A percentile compares a stretch with the other conserved stretches of the same genome.
These are phyloP conservation scores for Leptodermis oblonga DNA, from an alignment of 257 asterid genomes.

Conservation along the genomic window DNA sequence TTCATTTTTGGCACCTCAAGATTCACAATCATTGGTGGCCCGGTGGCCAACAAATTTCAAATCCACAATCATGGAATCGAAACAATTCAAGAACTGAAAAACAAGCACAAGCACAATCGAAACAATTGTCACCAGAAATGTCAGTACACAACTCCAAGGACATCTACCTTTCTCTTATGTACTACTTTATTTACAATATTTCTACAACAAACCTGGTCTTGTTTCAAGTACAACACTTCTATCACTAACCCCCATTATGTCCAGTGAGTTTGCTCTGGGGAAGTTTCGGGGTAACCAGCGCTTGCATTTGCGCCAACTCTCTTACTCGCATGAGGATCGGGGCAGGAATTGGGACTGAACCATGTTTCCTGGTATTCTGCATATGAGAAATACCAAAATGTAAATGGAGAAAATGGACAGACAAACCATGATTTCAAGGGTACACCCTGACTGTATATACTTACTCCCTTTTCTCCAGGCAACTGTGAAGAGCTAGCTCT, in stretches of 20 bases:
- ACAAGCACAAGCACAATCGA: no score
- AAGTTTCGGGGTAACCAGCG: conserved; percentile 43
- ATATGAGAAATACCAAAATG: conserved; percentile 33
- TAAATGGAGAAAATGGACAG: background rate
- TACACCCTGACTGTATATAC: no score
- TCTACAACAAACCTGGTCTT: conserved; percentile 45
- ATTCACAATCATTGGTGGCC: no score
- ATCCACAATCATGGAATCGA: no score
- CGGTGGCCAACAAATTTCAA: no score
- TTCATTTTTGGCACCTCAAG: no score
- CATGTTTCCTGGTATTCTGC: conserved; percentile 57
- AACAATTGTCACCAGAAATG: no score
- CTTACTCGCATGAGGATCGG: conserved; percentile 71
- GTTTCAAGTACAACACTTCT: no score
- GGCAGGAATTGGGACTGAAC: conserved; percentile 69
- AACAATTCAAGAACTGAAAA: no score
- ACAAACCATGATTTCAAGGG: background rate
- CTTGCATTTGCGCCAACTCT: conserved; percentile 77
- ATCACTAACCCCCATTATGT: conserved; percentile 28
- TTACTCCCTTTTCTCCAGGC: conserved; percentile 73
- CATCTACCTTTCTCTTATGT: background rate
- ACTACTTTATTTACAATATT: background rate
- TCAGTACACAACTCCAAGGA: background rate
- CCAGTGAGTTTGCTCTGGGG: conserved; percentile 40
- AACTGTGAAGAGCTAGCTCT: conserved; percentile 79